These are phyloP conservation scores for Cupressus sempervirens DNA, from an alignment of 75 land plant species.

Conservation along the genomic window DNA sequence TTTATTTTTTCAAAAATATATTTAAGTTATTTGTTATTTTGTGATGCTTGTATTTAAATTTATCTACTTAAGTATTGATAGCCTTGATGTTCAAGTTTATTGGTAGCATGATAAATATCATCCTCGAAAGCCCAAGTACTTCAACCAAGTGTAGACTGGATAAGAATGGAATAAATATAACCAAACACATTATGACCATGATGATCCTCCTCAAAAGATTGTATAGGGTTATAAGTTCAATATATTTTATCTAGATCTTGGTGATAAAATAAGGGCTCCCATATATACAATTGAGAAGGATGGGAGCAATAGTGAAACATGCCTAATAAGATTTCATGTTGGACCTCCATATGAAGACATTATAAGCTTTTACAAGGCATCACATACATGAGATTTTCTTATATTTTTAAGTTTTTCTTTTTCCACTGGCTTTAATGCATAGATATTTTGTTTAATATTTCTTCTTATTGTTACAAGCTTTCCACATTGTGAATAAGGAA, in stretches of 20 bases:
- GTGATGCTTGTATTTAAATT: neutral
- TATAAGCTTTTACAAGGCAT: conserved; percentile 32
- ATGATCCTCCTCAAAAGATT: conserved; percentile 98
- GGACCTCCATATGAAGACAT: conserved; percentile 99
- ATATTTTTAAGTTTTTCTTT: neutral
- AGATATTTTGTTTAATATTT: neutral
- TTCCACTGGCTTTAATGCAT: neutral
- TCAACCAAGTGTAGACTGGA: conserved; percentile 97
- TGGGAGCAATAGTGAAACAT: conserved; percentile 87
- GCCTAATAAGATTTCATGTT: conserved; percentile 93
- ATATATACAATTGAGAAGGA: conserved; percentile 83
- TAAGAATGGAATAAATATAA: conserved; percentile 99
- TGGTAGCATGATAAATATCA: conserved; percentile 99
- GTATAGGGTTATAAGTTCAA: conserved; percentile 99
- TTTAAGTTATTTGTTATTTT: neutral
- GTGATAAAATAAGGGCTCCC: conserved; percentile 90
- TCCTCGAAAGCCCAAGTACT: conserved; percentile 97
- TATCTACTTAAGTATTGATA: neutral
- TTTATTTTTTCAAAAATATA: neutral
- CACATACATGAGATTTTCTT: neutral
- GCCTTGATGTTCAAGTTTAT: conserved; percentile 57
- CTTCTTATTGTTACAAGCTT: conserved; percentile 46
- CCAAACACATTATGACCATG: conserved; percentile 99
- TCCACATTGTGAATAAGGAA: conserved; percentile 96
- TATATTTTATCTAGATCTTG: conserved; percentile 96